A percentile compares a stretch with the other conserved stretches of the same genome.
Evolutionary conservation across 768 basidiomycete genomes (phyloP).

Genomic region (Suillus paluster): DNA sequence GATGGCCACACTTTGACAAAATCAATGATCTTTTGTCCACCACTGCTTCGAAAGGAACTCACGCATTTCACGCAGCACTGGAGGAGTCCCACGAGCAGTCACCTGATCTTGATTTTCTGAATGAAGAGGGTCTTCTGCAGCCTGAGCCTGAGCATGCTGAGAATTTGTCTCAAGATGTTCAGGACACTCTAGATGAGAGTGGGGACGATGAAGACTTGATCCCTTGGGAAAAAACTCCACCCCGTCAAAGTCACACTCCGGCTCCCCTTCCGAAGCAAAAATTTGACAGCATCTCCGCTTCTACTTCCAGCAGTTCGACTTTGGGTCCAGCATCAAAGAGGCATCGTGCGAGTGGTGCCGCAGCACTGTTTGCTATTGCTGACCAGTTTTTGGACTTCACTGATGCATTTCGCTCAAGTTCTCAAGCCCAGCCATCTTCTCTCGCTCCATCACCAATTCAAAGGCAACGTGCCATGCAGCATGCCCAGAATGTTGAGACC

Average conservation of each 20-base stretch:
- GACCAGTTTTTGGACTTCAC: neutral
- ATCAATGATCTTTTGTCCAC: neutral
- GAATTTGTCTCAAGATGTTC: no score
- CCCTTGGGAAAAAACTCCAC: neutral
- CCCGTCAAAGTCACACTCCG: neutral
- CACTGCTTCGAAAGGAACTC: neutral
- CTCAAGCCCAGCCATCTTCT: neutral
- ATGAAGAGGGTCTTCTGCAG: neutral
- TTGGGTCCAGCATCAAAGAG: neutral
- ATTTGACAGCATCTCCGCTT: neutral
- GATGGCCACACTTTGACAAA: neutral
- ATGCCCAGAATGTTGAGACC: neutral
- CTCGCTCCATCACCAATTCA: neutral
- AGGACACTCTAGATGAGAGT: neutral
- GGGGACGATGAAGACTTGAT: neutral
- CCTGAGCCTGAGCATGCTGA: neutral
- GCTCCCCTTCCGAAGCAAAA: neutral
- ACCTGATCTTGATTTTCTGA: neutral
- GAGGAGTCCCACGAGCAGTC: neutral
- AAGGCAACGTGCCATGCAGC: neutral
- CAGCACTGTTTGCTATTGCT: neutral
- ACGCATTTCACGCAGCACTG: neutral
- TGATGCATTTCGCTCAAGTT: neutral
- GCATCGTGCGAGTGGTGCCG: neutral
- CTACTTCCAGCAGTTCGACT: neutral